Evolutionary conservation across 176 grass and related monocot species (phyloP).

Genomic region (Ananas comosus): DNA sequence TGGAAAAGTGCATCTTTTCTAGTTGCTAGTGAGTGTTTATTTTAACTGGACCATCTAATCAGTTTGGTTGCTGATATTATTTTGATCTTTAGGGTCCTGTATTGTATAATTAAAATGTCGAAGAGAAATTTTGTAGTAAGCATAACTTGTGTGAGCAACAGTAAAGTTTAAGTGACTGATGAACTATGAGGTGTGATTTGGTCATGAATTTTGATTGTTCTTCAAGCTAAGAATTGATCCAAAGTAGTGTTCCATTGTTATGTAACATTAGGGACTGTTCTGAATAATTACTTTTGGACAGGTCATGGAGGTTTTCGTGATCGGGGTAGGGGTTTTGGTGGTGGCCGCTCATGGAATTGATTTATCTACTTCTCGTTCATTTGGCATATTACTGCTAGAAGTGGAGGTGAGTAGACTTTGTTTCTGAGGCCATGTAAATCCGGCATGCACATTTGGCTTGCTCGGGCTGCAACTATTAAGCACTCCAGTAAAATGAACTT

Average conservation of each 20-base stretch:
- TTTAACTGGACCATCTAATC: neutral
- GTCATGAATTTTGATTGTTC: neutral
- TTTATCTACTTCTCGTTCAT: neutral
- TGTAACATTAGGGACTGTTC: no score
- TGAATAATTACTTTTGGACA: constrained; percentile 9
- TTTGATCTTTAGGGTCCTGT: neutral
- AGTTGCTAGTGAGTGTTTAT: neutral
- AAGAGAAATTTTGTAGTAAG: neutral
- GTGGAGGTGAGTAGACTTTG: neutral
- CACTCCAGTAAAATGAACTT: no score
- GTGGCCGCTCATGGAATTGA: constrained; percentile 59
- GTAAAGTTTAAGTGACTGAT: neutral
- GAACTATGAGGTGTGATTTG: neutral
- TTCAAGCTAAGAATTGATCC: neutral
- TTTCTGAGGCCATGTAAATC: constrained; percentile 25
- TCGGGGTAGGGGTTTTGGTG: constrained; percentile 26
- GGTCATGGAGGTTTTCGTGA: constrained; percentile 60
- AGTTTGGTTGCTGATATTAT: neutral
- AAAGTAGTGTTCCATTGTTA: neutral
- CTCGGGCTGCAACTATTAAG: no score
- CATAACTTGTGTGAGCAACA: neutral
- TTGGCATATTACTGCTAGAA: no score
- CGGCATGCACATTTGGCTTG: no score
- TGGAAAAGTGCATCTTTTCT: neutral
- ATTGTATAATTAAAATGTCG: neutral